Percentiles rank a stretch among this genome's conserved stretches.
These are phyloP conservation scores for Exophiala sp. DNA, from an alignment of 2,329 filamentous ascomycete species.

Conservation along the genomic window DNA sequence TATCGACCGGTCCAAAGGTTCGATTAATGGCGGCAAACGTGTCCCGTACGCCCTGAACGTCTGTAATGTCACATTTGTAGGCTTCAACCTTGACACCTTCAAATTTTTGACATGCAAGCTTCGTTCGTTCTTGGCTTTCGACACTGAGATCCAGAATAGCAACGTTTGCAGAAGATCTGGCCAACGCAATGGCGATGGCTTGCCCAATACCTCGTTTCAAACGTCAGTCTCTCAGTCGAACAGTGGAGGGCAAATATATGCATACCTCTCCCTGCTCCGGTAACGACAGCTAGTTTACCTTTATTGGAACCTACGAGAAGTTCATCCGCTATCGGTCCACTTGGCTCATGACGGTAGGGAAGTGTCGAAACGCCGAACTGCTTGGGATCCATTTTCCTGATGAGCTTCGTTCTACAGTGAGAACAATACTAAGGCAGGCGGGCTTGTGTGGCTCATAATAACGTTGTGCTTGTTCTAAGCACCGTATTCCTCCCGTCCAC, in stretches of 20 bases:
- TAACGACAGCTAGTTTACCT: conserved; percentile 6
- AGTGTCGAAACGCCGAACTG: neutral
- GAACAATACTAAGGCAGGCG: no score
- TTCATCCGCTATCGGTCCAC: neutral
- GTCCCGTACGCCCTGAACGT: conserved; percentile 14
- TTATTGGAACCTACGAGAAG: conserved; percentile 1
- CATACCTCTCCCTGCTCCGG: conserved; percentile 3
- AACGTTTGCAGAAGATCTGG: conserved; percentile 22
- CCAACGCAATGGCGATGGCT: conserved; percentile 26
- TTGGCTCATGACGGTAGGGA: neutral
- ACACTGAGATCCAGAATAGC: conserved; percentile 26
- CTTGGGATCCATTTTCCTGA: neutral
- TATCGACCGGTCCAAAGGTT: conserved; percentile 10
- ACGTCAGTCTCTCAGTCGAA: neutral
- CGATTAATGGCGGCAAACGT: neutral
- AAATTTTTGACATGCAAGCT: conserved; percentile 4
- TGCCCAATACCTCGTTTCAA: neutral
- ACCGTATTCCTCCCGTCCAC: no score
- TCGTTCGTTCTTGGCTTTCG: conserved; percentile 6
- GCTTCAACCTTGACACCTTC: conserved; percentile 11
- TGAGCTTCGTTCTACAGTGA: no score
- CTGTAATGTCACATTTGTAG: conserved; percentile 26
- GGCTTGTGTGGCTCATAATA: no score
- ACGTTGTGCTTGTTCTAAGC: no score
- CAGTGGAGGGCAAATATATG: neutral